A percentile compares a stretch with the other conserved stretches of the same genome.
Conservation (phyloP, 1,139 yeast species). For the Yamadazyma friedrichii region DNA sequence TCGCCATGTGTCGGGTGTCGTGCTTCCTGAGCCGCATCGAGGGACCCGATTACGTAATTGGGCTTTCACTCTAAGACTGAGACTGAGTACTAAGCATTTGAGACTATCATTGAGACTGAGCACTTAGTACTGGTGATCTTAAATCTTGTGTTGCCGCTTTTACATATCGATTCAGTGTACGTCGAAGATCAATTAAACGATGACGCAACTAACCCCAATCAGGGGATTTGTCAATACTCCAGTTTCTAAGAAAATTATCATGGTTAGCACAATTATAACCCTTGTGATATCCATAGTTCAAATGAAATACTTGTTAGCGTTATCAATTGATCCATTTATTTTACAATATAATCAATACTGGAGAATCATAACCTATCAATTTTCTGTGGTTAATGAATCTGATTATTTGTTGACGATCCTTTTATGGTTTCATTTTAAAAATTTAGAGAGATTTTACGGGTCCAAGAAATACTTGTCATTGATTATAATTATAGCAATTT, state of each 20-base stretch:
- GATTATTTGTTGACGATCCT: conserved; percentile 55
- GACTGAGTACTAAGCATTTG: too few relatives aligned
- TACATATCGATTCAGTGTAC: too few relatives aligned
- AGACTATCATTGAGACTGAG: too few relatives aligned
- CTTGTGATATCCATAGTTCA: conserved; percentile 55
- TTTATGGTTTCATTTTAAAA: conserved; percentile 58
- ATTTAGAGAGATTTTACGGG: conserved; percentile 65
- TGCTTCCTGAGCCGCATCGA: too few relatives aligned
- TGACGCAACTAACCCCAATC: conserved; percentile 39
- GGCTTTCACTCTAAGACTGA: too few relatives aligned
- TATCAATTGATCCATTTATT: conserved; percentile 60
- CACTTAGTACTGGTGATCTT: too few relatives aligned
- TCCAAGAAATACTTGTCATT: conserved; percentile 53
- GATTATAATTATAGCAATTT: conserved; percentile 30
- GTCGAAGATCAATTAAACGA: conserved; percentile 10
- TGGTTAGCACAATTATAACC: conserved; percentile 44
- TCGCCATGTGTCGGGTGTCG: too few relatives aligned
- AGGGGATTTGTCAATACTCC: conserved; percentile 64
- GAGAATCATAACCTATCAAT: conserved; percentile 58
- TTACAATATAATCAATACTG: conserved; percentile 64
- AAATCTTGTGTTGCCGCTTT: too few relatives aligned
- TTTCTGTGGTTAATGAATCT: conserved; percentile 62
- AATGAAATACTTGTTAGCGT: conserved; percentile 51
- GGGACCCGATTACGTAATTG: too few relatives aligned
- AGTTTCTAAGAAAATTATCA: conserved; percentile 48